Evolutionary conservation across 257 asterid genomes (phyloP).

Genomic region (Perilla frutescens): DNA sequence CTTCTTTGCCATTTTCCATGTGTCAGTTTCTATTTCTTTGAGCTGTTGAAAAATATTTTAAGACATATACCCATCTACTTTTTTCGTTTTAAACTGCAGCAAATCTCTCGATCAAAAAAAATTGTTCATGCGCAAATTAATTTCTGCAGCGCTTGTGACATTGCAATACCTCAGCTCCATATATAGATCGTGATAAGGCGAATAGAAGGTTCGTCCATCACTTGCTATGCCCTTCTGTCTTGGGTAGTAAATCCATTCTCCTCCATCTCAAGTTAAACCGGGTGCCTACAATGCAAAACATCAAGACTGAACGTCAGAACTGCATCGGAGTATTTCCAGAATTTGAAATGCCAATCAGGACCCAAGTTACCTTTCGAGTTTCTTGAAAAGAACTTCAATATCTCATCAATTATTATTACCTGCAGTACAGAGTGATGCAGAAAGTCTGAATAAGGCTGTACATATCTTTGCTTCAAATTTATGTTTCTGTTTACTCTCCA

Average conservation of each 20-base stretch:
- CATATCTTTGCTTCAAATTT: not conserved
- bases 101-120: conserved; percentile 17
- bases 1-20: not conserved
- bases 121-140: conserved; percentile 9
- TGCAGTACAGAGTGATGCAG: conserved; percentile 40
- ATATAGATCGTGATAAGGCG: not conserved
- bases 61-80: not conserved
- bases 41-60: not conserved
- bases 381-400: conserved; percentile 92
- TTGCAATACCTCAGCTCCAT: conserved; percentile 1
- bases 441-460: not conserved
- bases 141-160: not conserved
- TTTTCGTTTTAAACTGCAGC: not conserved
- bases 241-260: conserved; percentile 86
- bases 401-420: conserved; percentile 95
- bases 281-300: conserved; percentile 50
- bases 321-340: not conserved
- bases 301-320: conserved; percentile 24
- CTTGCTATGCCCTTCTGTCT: conserved; percentile 69
- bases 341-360: not conserved
- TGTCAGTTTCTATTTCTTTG: not conserved
- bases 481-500: not conserved
- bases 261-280: conserved; percentile 69
- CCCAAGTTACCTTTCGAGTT: conserved; percentile 50
- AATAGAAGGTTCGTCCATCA: conserved; percentile 22